Base-by-base conservation (phyloP, 106 monocot genomes). In the Acorus calamus region DNA sequence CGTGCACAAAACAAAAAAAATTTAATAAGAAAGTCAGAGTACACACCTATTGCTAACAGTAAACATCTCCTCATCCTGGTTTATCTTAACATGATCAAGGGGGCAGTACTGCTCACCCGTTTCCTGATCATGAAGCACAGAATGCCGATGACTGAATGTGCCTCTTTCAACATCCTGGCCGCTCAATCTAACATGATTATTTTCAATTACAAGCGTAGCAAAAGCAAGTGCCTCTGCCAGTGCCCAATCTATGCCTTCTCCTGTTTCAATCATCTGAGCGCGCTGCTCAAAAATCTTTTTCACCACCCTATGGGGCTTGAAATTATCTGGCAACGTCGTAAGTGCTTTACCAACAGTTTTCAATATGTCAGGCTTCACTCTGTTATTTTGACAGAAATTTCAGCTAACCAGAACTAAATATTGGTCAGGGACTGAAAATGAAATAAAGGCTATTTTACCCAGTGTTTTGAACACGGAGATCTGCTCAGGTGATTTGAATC, bases 91-190 rank as follows among this genome's bases (percentile, higher is more conserved):
- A 75, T 91, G 87, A 60, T 88, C 90, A 8, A 96, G 66, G 7
- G 84, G 87, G 60, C 96, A 96, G 57, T 87, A 87, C 54, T 57
- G 68, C 44, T 73, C 76, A 51, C 91, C 90, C 10, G 84, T 85
- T 63, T 83, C 80, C 57, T 96, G 90, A 68, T 96, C 87, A 63
- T 96, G 96, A 77, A 96, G 50, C 12, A 96, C 80, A 11, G 96
- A 46, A 78, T 96, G 96, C 0, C 96, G 66, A 74, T 96, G 96
- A 68, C 87, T 96, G 62, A 96, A 96, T 52, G 90, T 96, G 43
- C 96, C 96, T 74, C 96, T 87, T 83, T 96, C 96, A 62, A 96
- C 96, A 74, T 96, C 96, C 65, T 96, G 96, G 10, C 96, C 96
- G 72, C 96, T 96, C 63, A 96, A 68, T 64, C 96, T 79, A 11